Conservation (phyloP, 2,329 filamentous ascomycete species). For the Curvularia eragrostidis region DNA sequence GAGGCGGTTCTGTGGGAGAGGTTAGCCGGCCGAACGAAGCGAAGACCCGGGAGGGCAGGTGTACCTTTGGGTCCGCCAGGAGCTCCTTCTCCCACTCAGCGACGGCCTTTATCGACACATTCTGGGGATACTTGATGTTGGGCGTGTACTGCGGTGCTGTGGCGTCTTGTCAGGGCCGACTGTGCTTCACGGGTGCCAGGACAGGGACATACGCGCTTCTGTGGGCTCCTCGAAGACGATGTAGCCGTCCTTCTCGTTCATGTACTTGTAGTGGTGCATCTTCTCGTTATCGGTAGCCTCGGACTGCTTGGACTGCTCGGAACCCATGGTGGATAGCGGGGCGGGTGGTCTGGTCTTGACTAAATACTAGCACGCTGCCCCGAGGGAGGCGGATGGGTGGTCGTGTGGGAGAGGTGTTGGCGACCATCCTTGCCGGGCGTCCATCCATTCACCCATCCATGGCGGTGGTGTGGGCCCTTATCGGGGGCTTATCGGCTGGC, state of each 20-base stretch:
- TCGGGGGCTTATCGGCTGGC: slow-evolving; percentile 27
- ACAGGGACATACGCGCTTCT: slow-evolving; percentile 48
- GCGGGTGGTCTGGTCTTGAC: not conserved
- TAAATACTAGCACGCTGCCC: not conserved
- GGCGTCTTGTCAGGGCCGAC: not conserved
- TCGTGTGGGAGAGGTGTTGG: slow-evolving; percentile 10
- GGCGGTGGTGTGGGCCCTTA: slow-evolving; percentile 25
- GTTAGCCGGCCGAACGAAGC: not conserved
- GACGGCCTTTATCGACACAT: slow-evolving; percentile 60
- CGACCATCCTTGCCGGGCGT: no score
- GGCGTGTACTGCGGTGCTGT: slow-evolving; percentile 39
- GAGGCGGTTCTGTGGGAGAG: slow-evolving; percentile 64
- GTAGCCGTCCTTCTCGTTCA: slow-evolving; percentile 61
- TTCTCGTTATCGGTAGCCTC: slow-evolving; percentile 49
- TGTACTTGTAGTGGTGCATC: slow-evolving; percentile 50
- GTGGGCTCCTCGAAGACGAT: slow-evolving; percentile 57
- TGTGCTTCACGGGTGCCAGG: not conserved
- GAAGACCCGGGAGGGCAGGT: slow-evolving; percentile 2
- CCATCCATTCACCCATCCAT: slow-evolving; percentile 11
- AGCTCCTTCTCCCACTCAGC: slow-evolving; percentile 67
- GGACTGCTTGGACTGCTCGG: slow-evolving; percentile 43
- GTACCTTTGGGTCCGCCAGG: slow-evolving; percentile 69
- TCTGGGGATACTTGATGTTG: slow-evolving; percentile 36
- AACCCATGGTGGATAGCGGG: slow-evolving; percentile 38
- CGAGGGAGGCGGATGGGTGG: slow-evolving; percentile 5